phyloP scores from a whole-genome alignment of 2,329 filamentous ascomycete genomes.

The Neofusicoccum cordaticola region DNA sequence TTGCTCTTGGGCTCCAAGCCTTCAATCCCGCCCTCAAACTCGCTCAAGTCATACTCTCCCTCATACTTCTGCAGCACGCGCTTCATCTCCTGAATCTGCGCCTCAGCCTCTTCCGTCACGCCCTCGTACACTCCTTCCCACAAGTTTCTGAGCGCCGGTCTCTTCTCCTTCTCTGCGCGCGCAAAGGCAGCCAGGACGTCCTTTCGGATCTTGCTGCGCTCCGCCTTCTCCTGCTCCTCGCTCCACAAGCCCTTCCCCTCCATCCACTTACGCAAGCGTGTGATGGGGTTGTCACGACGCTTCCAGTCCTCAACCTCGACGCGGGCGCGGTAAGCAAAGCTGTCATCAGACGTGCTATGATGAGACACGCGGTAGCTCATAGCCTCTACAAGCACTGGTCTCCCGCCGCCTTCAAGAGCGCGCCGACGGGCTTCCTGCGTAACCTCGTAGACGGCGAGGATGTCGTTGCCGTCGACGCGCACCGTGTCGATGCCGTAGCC shows the following conservation, averaged over 20 bases:
- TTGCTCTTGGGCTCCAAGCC: slow-evolving; percentile 49
- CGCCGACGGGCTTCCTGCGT: slow-evolving; percentile 73
- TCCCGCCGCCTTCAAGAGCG: slow-evolving; percentile 76
- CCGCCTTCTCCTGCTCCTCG: slow-evolving; percentile 74
- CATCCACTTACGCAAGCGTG: slow-evolving; percentile 83
- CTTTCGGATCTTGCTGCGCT: slow-evolving; percentile 64
- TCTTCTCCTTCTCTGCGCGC: slow-evolving; percentile 78
- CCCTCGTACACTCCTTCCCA: slow-evolving; percentile 91
- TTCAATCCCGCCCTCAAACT: slow-evolving; percentile 70
- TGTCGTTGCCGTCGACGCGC: slow-evolving; percentile 89
- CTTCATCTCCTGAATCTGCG: slow-evolving; percentile 73
- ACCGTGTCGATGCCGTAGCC: slow-evolving; percentile 95
- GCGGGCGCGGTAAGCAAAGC: slow-evolving; percentile 88
- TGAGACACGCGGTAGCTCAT: slow-evolving; percentile 99
- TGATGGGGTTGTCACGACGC: slow-evolving; percentile 82
- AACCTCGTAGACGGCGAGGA: slow-evolving; percentile 81
- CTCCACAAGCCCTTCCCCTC: slow-evolving; percentile 81
- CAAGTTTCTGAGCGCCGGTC: slow-evolving; percentile 66
- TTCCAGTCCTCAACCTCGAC: slow-evolving; percentile 97
- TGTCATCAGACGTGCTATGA: slow-evolving; percentile 95
- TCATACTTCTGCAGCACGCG: slow-evolving; percentile 82
- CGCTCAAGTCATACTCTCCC: slow-evolving; percentile 80
- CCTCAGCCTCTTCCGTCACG: slow-evolving; percentile 72
- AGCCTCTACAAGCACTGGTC: slow-evolving; percentile 83
- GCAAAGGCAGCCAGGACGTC: slow-evolving; percentile 81